Evolutionary conservation across 129 eudicot species (phyloP).

Genomic region (Logfia minima): DNA sequence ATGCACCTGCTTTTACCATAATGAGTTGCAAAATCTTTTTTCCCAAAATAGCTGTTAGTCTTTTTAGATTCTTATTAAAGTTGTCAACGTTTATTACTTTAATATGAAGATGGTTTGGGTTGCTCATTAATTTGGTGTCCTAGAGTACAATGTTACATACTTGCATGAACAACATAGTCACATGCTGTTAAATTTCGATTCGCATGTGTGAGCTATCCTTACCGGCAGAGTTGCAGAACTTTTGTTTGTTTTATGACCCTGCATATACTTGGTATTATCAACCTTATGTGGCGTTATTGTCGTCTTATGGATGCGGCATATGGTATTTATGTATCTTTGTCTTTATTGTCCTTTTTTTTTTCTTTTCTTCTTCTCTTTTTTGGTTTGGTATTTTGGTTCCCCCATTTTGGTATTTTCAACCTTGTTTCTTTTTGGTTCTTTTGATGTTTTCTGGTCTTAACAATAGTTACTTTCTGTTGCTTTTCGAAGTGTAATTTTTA

Average conservation of each 20-base stretch:
- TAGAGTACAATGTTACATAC: too few relatives aligned
- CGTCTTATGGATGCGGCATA: not conserved
- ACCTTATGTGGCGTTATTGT: not conserved
- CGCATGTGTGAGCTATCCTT: conserved; percentile 1
- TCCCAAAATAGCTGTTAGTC: not conserved
- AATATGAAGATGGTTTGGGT: conserved; percentile 7
- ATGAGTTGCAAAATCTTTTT: conserved; percentile 6
- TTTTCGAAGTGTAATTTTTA: conserved; percentile 12
- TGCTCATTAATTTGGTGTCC: not conserved
- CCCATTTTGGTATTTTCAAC: not conserved
- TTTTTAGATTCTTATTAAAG: conserved; percentile 6
- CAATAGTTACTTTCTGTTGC: conserved; percentile 6
- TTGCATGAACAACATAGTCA: not conserved
- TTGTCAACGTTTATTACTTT: conserved; percentile 4
- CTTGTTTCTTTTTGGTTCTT: conserved; percentile 12
- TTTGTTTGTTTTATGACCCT: not conserved
- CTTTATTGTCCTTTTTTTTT: too few relatives aligned
- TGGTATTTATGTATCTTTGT: not conserved
- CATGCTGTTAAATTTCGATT: conserved; percentile 7
- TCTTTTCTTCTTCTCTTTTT: not conserved
- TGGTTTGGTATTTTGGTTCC: not conserved
- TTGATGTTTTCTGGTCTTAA: not conserved
- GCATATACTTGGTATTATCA: conserved; percentile 5
- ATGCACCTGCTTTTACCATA: conserved; percentile 1
- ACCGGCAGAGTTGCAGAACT: not conserved